Base-by-base conservation (phyloP, 2,329 filamentous ascomycete genomes). In the Claviceps paspali region DNA sequence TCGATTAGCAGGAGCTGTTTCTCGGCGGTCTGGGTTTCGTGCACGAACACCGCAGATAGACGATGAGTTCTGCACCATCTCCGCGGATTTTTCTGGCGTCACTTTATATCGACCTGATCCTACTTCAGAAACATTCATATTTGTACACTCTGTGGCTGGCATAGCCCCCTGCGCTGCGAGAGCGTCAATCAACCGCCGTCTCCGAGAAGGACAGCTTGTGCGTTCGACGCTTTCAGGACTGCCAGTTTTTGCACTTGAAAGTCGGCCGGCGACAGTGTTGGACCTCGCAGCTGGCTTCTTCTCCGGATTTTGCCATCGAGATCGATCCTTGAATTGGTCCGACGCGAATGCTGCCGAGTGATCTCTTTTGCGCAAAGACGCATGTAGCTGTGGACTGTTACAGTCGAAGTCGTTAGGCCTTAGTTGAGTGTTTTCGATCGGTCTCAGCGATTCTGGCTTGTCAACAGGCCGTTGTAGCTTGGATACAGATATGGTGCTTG, bases 1-100 rank as follows among this genome's bases (percentile, higher is more conserved):
- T 33, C 47, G 53, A 27, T 48, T 51, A 36, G 50, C 50, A 6
- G 52, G 33, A 9, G 49, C 47, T 28, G 33, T 33, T 18, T 44
- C 45, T 12, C 52, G 49, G 7, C 49, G 47, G 38, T 50, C 50
- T 5, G 45, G 47, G 15, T 44, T 48, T 26, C 52, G 49, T n/a
- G 41, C 35, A 8, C 38, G 36, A 6, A 46, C 38, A 8, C 42
- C 42, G 19, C 46, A 38, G 11, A 38, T 40, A 27, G 44, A 24
- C 18, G 44, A 24, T 21, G 18, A 21, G 35, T 26, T 21, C 5
- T 31, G 35, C 6, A 11, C 22, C 35, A 31, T 19, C 9, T 23
- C 15, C 11, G 12, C 17, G 23, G 27, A 17, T 21, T 11, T 36
- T 24, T 28, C 9, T 10, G 18, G 10, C 15, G 28, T 15, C 12